Base-by-base conservation (phyloP, 2,329 filamentous ascomycete species). In the Phaeosphaeria sp. region DNA sequence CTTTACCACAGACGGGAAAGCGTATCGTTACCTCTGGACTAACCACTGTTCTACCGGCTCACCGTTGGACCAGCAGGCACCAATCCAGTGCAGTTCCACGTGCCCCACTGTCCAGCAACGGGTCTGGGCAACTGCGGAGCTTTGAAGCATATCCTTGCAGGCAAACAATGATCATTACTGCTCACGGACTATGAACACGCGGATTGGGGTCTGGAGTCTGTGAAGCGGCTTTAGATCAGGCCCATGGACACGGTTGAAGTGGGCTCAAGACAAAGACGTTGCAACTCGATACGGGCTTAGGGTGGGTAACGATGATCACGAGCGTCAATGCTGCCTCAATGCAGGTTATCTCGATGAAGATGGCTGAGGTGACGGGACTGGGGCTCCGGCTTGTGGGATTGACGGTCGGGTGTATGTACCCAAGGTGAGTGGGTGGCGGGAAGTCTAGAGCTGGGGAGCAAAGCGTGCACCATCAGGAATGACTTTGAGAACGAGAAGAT, bases 161-260 rank as follows among this genome's bases (percentile, higher is more conserved):
- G 23, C 20, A 10, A 47, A 56, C 39, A 56, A 50, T 46, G 41
- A 56, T 46, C 44, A 36, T 20, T 54, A 23, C 50, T 56, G 48
- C 46, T 60, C 54, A 56, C 51, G 54, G 58, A 52, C 21, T 47
- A 56, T 48, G 54, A 51, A 52, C 21, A 50, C 33, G 5, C 21
- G 20, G 21, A 6, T 7, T 43, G 50, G 17, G 39, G 27, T 41
- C 53, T 44, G 42, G 18, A 55, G 41, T 46, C 50, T 36, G 46
- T 46, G 17, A 56, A 41, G 25, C 30, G 30, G 30, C 47, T 41
- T 46, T 46, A 27, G 22, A 27, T 6, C 22, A 46, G 44, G 44
- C 44, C 44, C 44, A 15, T 25, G 44, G 21, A 23, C 7, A 7
- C n/a, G 44, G 44, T 46, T 46, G 44, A 46, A 46, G 44, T 46